phyloP scores from a whole-genome alignment of 257 asterid genomes.

The Solanum sejunctum region DNA sequence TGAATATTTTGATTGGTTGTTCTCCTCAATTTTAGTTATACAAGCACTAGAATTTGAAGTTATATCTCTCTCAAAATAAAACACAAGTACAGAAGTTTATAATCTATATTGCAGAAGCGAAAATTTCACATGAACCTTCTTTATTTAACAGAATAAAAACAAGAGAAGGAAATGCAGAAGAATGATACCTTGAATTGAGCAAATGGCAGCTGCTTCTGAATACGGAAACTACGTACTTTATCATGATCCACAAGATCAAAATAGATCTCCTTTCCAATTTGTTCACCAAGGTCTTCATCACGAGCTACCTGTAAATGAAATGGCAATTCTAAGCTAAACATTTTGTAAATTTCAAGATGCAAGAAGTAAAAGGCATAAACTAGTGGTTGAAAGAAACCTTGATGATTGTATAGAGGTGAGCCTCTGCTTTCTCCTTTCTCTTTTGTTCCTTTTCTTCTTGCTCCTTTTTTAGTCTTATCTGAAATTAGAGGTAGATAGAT shows the following conservation, averaged over 20 bases:
- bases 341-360: not conserved
- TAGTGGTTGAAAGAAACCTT: constrained; percentile 31
- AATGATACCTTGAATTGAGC: constrained; percentile 49
- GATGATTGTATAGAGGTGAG: constrained; percentile 75
- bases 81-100: not conserved
- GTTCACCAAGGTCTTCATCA: constrained; percentile 57
- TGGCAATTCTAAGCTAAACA: not conserved
- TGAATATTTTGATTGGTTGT: not conserved
- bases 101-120: not conserved
- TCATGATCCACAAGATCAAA: constrained; percentile 93
- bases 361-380: not conserved
- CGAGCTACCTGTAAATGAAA: constrained; percentile 56
- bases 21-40: not conserved
- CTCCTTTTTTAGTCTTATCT: constrained; percentile 71
- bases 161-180: not conserved
- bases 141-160: not conserved
- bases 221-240: constrained; percentile 65
- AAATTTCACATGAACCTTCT: not conserved
- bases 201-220: constrained; percentile 66
- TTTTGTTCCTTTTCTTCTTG: constrained; percentile 75
- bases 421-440: constrained; percentile 71
- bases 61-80: not conserved
- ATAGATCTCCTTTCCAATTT: constrained; percentile 68
- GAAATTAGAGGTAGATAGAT: constrained; percentile 5
- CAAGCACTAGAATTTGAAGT: not conserved